Percentiles rank a stretch among this genome's conserved stretches.
Evolutionary conservation across 805 yeast species (phyloP).

Genomic region (Kodamaea lidongshanica): DNA sequence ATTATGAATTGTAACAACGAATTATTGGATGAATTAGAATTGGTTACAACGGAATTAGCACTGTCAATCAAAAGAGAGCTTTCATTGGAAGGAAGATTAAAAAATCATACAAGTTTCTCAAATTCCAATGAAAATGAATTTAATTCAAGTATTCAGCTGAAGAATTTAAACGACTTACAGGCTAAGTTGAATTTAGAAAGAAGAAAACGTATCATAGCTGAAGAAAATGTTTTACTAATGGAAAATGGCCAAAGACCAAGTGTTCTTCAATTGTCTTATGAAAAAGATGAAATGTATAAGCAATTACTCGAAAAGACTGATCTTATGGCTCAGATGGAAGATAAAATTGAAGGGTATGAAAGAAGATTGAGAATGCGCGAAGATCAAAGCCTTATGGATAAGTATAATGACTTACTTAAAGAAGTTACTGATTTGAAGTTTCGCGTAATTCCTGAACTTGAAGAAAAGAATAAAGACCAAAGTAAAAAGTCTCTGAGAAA

Average conservation of each 20-base stretch:
- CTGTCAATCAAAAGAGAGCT: slow-evolving; percentile 66
- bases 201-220: slow-evolving; percentile 59
- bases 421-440: slow-evolving; percentile 40
- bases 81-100: slow-evolving; percentile 44
- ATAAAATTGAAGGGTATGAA: slow-evolving; percentile 37
- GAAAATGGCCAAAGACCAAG: slow-evolving; percentile 51
- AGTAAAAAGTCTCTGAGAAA: slow-evolving; percentile 1
- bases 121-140: slow-evolving; percentile 12
- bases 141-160: slow-evolving; percentile 27
- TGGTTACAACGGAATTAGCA: slow-evolving; percentile 68
- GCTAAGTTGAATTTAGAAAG: slow-evolving; percentile 59
- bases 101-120: slow-evolving; percentile 7
- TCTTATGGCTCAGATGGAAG: slow-evolving; percentile 38
- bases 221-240: slow-evolving; percentile 55
- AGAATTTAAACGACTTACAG: slow-evolving; percentile 45
- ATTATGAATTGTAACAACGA: slow-evolving; percentile 54
- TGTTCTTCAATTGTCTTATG: slow-evolving; percentile 49
- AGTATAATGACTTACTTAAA: slow-evolving; percentile 33
- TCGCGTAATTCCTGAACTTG: slow-evolving; percentile 41
- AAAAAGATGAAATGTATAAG: slow-evolving; percentile 47
- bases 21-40: slow-evolving; percentile 55
- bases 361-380: slow-evolving; percentile 1
- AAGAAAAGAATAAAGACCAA: slow-evolving; percentile 22
- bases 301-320: slow-evolving; percentile 46
- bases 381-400: slow-evolving; percentile 28